These are phyloP conservation scores for Trichoderma lentiforme DNA, from an alignment of 2,329 filamentous ascomycete species.

Conservation along the genomic window DNA sequence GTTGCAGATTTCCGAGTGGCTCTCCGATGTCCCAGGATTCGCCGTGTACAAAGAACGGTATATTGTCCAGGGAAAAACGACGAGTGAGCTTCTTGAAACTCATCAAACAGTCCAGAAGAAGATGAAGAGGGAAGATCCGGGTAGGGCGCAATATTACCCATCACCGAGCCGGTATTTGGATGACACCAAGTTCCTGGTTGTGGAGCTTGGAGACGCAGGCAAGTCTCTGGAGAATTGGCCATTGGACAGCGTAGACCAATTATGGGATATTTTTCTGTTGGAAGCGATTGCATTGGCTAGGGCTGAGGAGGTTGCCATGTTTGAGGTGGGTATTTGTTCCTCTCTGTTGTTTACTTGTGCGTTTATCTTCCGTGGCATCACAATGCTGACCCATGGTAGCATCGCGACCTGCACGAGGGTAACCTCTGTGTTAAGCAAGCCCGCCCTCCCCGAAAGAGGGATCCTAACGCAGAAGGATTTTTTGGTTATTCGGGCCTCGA, in stretches of 20 bases:
- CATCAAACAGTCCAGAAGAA: conserved; percentile 56
- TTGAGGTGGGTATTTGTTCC: conserved; percentile 47
- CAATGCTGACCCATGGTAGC: conserved; percentile 38
- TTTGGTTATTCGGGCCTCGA: conserved; percentile 61
- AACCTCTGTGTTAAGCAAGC: conserved; percentile 57
- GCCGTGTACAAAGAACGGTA: conserved; percentile 64
- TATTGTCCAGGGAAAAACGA: conserved; percentile 54
- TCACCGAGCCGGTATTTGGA: conserved; percentile 58
- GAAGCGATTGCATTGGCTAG: conserved; percentile 58
- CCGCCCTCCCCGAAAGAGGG: conserved; percentile 32
- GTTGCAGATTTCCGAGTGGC: conserved; percentile 59
- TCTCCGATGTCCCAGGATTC: conserved; percentile 63
- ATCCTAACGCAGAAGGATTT: conserved; percentile 32
- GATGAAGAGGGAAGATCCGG: conserved; percentile 53
- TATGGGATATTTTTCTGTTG: conserved; percentile 63
- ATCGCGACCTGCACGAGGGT: conserved; percentile 63
- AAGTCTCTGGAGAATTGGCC: conserved; percentile 56
- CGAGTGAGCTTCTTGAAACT: conserved; percentile 54
- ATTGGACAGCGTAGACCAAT: conserved; percentile 46
- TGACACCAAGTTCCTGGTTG: conserved; percentile 56
- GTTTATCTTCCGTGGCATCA: not conserved
- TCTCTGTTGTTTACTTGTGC: not conserved
- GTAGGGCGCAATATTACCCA: conserved; percentile 58
- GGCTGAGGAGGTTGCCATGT: conserved; percentile 55
- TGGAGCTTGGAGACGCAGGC: conserved; percentile 63